Base-by-base conservation (phyloP, 2,329 filamentous ascomycete genomes). In the Helotiales sp. region DNA sequence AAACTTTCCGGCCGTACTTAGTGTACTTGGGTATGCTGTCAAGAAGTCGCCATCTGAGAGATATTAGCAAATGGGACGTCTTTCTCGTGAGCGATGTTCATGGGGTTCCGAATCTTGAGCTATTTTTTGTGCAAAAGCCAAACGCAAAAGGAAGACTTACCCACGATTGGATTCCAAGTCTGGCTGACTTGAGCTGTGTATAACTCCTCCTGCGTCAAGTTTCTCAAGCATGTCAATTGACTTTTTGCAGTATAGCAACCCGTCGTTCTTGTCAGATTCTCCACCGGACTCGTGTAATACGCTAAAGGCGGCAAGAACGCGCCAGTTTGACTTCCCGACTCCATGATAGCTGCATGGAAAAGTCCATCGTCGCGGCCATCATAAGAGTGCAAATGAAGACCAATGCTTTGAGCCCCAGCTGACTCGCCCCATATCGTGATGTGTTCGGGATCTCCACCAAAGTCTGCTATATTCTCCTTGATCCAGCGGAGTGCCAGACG, bases 401-500 rank as follows among this genome's bases (percentile, higher is more conserved):
- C 64, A 8, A 59, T 55, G 17, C 46, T 48, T 22, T 48, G 46
- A 8, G 67, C 77, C 7, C 76, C 75, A 2, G 76, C 75, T 5
- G 71, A 75, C 62, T 78, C 74, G 13, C 74, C 77, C 72, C 70
- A 77, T 50, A 76, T 64, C 1, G 71, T 75, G 9, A 77, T 72
- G 31, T 73, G 69, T 1, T 59, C 53, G 5, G 73, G 71, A 58
- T 77, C 73, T n/a, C 75, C 76, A 10, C 75, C 75, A 52, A 78
- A 78, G 0, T 74, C 73, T 1, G 65, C 74, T 31, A 84, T 82
- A 59, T 84, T 83, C 58, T 83, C 79, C 58, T 77, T 75, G 36
- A 87, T 78, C 85, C 85, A 88, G 49, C 61, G 55, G 2, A 88
- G 73, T 8, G 82, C 77, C 15, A 79, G 67, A 59, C 81, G 77